Base-by-base conservation (phyloP, 495 filamentous ascomycete species). In the Penicillium silybi region DNA sequence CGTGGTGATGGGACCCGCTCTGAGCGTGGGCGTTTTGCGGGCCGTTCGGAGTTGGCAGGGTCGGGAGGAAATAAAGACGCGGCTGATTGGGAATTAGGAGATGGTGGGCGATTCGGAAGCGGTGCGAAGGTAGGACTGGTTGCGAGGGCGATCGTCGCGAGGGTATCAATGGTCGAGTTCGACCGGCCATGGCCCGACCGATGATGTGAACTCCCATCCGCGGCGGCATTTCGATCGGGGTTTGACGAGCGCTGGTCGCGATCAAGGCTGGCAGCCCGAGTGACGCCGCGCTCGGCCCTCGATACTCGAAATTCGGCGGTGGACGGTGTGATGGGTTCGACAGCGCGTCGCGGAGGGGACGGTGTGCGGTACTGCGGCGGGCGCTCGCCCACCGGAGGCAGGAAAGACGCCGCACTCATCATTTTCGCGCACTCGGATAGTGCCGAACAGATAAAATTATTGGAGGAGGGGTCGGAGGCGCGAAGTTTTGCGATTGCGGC, bases 1-100 rank as follows among this genome's bases (percentile, higher is more conserved):
- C 72, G 68, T 22, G 80, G 75, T 41, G 81, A 82, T 18, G 70
- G 60, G 46, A 80, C 61, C 54, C 77, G 72, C 53, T 83, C 83
- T 23, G 83, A 85, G 44, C 80, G 75, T 20, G 79, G 71, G 25
- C 83, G 77, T 58, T 86, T 86, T n/a, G 78, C 63, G 6, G 82
- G 81, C 20, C 78, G 74, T 56, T 82, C 80, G 42, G 59, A 48
- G 29, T 67, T 58, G 22, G 50, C 50, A 39, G 59, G 48, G 32
- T 70, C 65, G 50, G 57, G 19, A 15, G 69, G 62, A 13, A 75
- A 73, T 22, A 75, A 50, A 13, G 72, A 61, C 41, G 66, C 55
- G 23, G 56, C 37, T 8, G 65, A 54, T n/a, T 52, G 53, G 45
- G 59, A 58, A 37, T 57, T 54, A 27, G 65, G 65, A 16, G 71